Evolutionary conservation across 805 yeast genomes (phyloP), one percentile per base, ranked within the genome.

Genomic region (Lipomyces kockii): DNA sequence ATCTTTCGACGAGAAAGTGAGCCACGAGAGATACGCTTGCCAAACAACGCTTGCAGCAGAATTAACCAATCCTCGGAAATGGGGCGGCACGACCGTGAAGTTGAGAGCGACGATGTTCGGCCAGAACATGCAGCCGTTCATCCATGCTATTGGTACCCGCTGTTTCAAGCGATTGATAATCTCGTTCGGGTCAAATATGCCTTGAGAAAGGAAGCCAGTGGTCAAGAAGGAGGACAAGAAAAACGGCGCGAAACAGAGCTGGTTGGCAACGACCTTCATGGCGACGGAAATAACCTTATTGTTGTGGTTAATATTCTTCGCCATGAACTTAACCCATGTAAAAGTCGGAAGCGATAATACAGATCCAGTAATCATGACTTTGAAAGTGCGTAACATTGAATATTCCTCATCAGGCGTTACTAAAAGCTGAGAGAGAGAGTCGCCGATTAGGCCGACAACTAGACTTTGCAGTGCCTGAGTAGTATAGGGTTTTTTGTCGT

Each of bases 91-190:
- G 32, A 69, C 61, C 5, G 72, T 66, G 60, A 69, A 69, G 62
- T 69, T 69, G 27, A 69, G 62, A 11, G 59, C 39, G 32, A 69
- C 66, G 29, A 69, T 39, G 55, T 69, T 69, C 5, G 72, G 72
- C 72, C 72, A 69, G 63, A 56, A 69, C 70, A 66, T 65, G 66
- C 70, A 66, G 37, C 72, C 72, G 55, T 65, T 63, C 64, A 61
- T 58, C 72, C 72, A 69, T 3, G 70, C 72, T 7, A 61, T 49
- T 17, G 72, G 72, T n/a, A 67, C 60, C 20, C 72, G 68, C 53
- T 69, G 63, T 9, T 55, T 32, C 53, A 69, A 53, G 27, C 27
- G 54, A 8, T 35, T 55, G 17, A 53, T 12, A 11, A 69, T 32
- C 34, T 69, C 68, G 3, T 8, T n/a, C 5, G 59, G 58, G 54